phyloP scores from a whole-genome alignment of 1,139 yeast species.

The Magnusiomyces fungicola region DNA sequence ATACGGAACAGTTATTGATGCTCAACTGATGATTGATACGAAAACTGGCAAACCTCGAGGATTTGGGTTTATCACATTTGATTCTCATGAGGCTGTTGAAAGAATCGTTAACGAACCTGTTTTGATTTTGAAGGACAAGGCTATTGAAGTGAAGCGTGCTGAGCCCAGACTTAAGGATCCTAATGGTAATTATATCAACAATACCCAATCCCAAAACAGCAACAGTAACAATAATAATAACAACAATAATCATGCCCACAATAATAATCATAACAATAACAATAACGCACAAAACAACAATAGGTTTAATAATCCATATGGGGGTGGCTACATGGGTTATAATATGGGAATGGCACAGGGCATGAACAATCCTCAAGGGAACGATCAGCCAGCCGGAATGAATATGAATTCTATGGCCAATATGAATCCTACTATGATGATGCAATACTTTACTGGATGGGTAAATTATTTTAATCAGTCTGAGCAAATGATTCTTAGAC shows the following conservation, averaged over 20 bases:
- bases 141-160: conserved; percentile 96
- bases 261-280: conserved; percentile 1
- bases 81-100: conserved; percentile 93
- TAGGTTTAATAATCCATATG: neutral
- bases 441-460: conserved; percentile 82
- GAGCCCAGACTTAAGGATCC: conserved; percentile 56
- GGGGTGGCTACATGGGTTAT: conserved; percentile 3
- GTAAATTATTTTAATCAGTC: conserved; percentile 51
- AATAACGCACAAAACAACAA: neutral
- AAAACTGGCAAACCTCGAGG: conserved; percentile 98
- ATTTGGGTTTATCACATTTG: conserved; percentile 95
- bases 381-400: neutral
- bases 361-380: neutral
- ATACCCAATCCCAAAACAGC: conserved; percentile 12
- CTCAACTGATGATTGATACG: conserved; percentile 95
- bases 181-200: conserved; percentile 19
- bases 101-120: conserved; percentile 78
- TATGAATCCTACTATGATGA: conserved; percentile 78
- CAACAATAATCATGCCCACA: conserved; percentile 15
- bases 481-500: conserved; percentile 33
- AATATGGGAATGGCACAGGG: conserved; percentile 6
- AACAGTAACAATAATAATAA: conserved; percentile 9
- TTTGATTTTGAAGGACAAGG: conserved; percentile 76
- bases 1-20: conserved; percentile 91
- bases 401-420: neutral